These are phyloP conservation scores for Bathelium albidoporum DNA, from an alignment of 495 filamentous ascomycete genomes.

Conservation along the genomic window DNA sequence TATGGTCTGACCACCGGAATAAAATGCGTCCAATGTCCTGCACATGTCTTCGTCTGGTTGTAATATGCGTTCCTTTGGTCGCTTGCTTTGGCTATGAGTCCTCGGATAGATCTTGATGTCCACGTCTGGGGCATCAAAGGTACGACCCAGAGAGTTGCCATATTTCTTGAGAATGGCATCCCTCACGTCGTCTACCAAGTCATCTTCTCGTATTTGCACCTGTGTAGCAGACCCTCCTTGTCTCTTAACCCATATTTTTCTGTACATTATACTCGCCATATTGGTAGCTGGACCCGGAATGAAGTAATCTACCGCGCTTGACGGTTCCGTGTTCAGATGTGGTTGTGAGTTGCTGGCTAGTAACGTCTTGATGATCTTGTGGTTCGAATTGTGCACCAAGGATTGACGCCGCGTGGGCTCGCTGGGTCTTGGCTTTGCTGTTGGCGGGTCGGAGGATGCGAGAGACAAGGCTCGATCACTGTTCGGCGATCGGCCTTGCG, in stretches of 20 bases:
- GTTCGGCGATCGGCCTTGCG: neutral
- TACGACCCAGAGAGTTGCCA: conserved; percentile 77
- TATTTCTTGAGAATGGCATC: conserved; percentile 91
- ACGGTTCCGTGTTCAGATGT: neutral
- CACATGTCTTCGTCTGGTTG: conserved; percentile 81
- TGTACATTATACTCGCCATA: conserved; percentile 46
- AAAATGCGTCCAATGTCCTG: conserved; percentile 71
- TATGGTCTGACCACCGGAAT: conserved; percentile 75
- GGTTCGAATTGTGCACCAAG: conserved; percentile 14
- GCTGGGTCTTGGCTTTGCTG: conserved; percentile 1
- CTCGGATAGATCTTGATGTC: conserved; percentile 52
- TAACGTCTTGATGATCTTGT: conserved; percentile 13
- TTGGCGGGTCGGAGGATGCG: neutral
- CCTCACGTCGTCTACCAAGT: conserved; percentile 88
- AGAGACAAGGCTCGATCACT: conserved; percentile 3
- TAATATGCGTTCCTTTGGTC: conserved; percentile 50
- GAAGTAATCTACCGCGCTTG: conserved; percentile 8
- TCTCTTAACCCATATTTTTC: conserved; percentile 92
- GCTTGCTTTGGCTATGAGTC: conserved; percentile 37
- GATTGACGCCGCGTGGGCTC: conserved; percentile 5
- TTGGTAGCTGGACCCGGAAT: conserved; percentile 16
- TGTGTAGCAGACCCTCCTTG: conserved; percentile 75
- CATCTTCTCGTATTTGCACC: conserved; percentile 74
- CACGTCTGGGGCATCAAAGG: conserved; percentile 82
- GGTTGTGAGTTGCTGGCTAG: conserved; percentile 8